Percentiles rank a stretch among this genome's conserved stretches.
These are phyloP conservation scores for Candida michaelii DNA, from an alignment of 805 yeast genomes.

Conservation along the genomic window DNA sequence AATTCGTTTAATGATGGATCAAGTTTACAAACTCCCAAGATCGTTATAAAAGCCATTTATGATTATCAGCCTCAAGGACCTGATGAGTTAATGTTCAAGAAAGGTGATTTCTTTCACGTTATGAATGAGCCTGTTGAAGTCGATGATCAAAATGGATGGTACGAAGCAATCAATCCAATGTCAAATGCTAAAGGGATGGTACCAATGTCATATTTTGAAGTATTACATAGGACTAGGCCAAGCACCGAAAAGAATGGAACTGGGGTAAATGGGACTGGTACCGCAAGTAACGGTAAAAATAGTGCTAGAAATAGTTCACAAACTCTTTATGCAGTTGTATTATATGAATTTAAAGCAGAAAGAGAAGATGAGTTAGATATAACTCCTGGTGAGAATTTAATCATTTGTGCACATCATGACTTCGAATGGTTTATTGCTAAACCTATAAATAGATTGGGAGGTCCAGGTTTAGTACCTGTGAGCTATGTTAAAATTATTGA, in stretches of 20 bases:
- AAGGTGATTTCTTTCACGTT: conserved; percentile 90
- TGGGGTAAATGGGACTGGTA: neutral
- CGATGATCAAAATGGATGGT: conserved; percentile 57
- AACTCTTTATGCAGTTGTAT: conserved; percentile 78
- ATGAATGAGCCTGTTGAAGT: conserved; percentile 24
- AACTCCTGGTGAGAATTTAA: conserved; percentile 80
- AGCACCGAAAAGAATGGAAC: conserved; percentile 8
- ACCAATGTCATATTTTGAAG: conserved; percentile 81
- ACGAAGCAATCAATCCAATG: conserved; percentile 85
- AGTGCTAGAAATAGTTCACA: conserved; percentile 27
- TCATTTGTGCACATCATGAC: conserved; percentile 94
- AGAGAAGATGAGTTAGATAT: conserved; percentile 83
- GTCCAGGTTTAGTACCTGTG: conserved; percentile 95
- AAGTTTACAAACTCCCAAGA: conserved; percentile 59
- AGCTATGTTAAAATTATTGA: conserved; percentile 85
- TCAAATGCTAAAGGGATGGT: conserved; percentile 80
- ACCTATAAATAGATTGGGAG: conserved; percentile 92
- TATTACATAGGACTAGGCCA: conserved; percentile 60
- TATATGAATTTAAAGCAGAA: conserved; percentile 85
- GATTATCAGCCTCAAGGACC: conserved; percentile 78
- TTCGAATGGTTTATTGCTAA: conserved; percentile 98
- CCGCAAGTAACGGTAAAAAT: neutral
- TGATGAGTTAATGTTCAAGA: conserved; percentile 72
- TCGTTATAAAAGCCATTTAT: conserved; percentile 79
- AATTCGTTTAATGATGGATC: conserved; percentile 16